Evolutionary conservation across 495 filamentous ascomycete species (phyloP).

Genomic region (Podospora pseudopauciseta): DNA sequence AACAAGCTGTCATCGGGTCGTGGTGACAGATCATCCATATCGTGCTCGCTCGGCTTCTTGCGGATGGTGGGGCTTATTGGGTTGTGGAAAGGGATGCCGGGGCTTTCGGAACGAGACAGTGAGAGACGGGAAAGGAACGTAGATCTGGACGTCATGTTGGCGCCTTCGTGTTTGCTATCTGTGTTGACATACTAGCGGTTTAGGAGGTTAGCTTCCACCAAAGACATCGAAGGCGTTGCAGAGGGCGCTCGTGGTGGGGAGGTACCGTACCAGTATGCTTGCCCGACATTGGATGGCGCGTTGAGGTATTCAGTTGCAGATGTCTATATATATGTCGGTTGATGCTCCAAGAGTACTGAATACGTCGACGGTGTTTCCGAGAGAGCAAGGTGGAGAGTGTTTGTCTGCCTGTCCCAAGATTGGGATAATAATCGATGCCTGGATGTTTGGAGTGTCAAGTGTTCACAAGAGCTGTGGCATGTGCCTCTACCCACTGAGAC

Average conservation of each 20-base stretch:
- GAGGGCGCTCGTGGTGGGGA: not conserved
- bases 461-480: conserved; percentile 5
- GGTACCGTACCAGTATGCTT: not conserved
- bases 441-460: not conserved
- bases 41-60: conserved; percentile 41
- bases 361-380: not conserved
- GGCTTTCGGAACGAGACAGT: conserved; percentile 20
- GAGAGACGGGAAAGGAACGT: conserved; percentile 31
- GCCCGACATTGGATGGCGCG: not conserved
- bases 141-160: conserved; percentile 25
- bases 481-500: conserved; percentile 2
- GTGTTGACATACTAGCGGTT: not conserved
- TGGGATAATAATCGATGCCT: not conserved
- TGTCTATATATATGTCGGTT: not conserved
- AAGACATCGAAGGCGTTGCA: not conserved
- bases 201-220: not conserved
- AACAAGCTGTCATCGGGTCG: conserved; percentile 37
- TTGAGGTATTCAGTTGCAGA: not conserved
- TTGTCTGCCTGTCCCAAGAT: not conserved
- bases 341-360: not conserved
- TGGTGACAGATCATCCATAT: conserved; percentile 42
- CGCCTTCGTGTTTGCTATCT: not conserved
- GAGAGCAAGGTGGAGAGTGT: not conserved
- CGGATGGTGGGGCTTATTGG: conserved; percentile 23
- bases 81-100: conserved; percentile 31